Evolutionary conservation across 75 land plant genomes (phyloP), one percentile per base, ranked within the genome.

Genomic region (Picea sitchensis): DNA sequence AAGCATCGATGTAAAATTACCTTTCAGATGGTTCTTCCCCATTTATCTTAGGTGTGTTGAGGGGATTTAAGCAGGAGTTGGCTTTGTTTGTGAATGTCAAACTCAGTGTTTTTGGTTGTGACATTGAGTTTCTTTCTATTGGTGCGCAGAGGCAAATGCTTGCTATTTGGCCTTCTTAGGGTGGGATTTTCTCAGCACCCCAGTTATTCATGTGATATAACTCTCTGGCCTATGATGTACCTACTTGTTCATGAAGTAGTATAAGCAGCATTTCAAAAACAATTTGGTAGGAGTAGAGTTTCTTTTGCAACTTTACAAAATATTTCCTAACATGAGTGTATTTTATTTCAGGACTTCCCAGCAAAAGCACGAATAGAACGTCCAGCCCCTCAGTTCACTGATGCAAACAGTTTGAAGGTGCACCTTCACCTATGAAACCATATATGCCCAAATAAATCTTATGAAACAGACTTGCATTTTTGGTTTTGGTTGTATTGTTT

Each of bases 391-490:
- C 44, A 34, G 38, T 68, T 15, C 38, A 7, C 72, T 34, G 72
- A 68, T 18, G 72, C 7, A 38, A 32, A 68, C 17, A 68, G 72
- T 68, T 68, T 68, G 47, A 68, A 68, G 72, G 72, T 68, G 36
- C 31, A 11, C 34, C 15, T 5, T 67, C 9, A 36, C 38, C 38
- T 36, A 67, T 32, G 17, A 15, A 3, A 17, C 41, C 4, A 18
- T 5, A 18, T 36, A 34, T 41, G 17, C 1, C 36, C 47, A 32
- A 32, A 13, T 65, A 65, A 31, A 30, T 30, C 14, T 68, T 38
- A 18, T 38, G 34, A 36, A 32, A 17, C 44, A 41, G 44, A 41
- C 44, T 41, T 41, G 44, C 44, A 41, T 41, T 41, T 41, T 41
- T 41, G 44, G 44, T 41, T 41, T 41, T 41, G 44, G 44, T 41